phyloP scores from a whole-genome alignment of 176 grass and related monocot genomes.

The Triticum monococcum region DNA sequence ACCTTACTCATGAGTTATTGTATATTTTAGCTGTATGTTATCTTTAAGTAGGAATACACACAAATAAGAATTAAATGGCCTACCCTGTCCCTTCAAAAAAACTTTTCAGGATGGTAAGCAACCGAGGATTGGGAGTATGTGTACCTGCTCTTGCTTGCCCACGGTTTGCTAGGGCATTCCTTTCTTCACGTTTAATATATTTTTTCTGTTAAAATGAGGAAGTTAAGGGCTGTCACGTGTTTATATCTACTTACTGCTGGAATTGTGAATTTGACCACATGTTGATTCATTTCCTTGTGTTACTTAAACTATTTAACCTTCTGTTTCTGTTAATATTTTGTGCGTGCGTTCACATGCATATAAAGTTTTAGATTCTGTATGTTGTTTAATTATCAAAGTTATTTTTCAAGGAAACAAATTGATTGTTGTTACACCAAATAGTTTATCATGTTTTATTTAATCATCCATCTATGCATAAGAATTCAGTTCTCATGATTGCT shows the following conservation, averaged over 20 bases:
- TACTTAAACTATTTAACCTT: neutral
- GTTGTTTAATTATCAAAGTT: neutral
- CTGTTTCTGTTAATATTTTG: neutral
- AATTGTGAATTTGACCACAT: neutral
- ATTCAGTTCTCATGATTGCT: slow-evolving; percentile 7
- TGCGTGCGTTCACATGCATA: neutral
- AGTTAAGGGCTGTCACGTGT: neutral
- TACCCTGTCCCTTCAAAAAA: neutral
- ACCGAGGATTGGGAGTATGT: neutral
- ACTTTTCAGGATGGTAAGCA: neutral
- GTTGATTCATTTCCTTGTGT: neutral
- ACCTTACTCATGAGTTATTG: slow-evolving; percentile 19
- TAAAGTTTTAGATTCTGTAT: neutral
- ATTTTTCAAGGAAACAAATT: neutral
- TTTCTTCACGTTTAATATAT: neutral
- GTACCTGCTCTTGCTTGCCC: neutral
- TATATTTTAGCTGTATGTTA: slow-evolving; percentile 16
- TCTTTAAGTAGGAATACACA: neutral
- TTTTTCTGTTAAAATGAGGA: neutral
- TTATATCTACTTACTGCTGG: neutral
- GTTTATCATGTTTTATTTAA: neutral
- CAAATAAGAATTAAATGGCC: neutral
- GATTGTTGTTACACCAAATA: neutral
- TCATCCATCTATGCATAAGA: neutral
- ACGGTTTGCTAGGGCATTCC: neutral